These are phyloP conservation scores for Simplicillium sp. DNA, from an alignment of 2,329 filamentous ascomycete genomes.

Conservation along the genomic window DNA sequence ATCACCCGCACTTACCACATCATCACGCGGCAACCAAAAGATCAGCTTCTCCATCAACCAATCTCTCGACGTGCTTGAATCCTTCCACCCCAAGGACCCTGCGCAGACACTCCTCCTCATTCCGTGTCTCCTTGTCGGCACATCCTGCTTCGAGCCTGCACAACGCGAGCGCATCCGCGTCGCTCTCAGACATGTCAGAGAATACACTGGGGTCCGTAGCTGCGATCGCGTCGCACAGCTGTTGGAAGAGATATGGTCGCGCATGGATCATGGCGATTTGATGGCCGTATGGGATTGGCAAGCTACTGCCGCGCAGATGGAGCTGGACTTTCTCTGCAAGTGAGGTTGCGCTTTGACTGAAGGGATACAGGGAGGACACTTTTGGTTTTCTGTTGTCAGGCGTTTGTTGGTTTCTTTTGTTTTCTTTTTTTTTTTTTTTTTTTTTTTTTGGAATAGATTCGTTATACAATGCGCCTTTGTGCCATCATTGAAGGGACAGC, in stretches of 20 bases:
- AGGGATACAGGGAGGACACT: too few relatives aligned
- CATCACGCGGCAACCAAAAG: constrained; percentile 34
- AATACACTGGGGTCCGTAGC: constrained; percentile 52
- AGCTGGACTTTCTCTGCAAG: constrained; percentile 46
- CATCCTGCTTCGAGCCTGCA: constrained; percentile 42
- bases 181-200: constrained; percentile 40
- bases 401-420: background rate
- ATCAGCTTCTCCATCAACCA: constrained; percentile 48
- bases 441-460: too few relatives aligned
- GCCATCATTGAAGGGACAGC: too few relatives aligned
- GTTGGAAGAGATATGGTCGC: constrained; percentile 48
- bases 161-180: constrained; percentile 43
- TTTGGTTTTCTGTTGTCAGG: background rate
- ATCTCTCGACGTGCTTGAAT: constrained; percentile 43
- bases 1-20: too few relatives aligned
- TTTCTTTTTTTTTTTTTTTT: background rate
- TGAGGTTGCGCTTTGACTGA: constrained; percentile 20
- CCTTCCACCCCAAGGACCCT: constrained; percentile 47
- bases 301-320: constrained; percentile 39
- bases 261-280: constrained; percentile 51
- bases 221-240: constrained; percentile 43
- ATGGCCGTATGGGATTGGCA: constrained; percentile 56
- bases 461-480: too few relatives aligned
- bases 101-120: constrained; percentile 50
- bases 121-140: constrained; percentile 51